Evolutionary conservation across 805 yeast genomes (phyloP), one percentile per base, ranked within the genome.

Genomic region (Cyberlindnera bimundalis): DNA sequence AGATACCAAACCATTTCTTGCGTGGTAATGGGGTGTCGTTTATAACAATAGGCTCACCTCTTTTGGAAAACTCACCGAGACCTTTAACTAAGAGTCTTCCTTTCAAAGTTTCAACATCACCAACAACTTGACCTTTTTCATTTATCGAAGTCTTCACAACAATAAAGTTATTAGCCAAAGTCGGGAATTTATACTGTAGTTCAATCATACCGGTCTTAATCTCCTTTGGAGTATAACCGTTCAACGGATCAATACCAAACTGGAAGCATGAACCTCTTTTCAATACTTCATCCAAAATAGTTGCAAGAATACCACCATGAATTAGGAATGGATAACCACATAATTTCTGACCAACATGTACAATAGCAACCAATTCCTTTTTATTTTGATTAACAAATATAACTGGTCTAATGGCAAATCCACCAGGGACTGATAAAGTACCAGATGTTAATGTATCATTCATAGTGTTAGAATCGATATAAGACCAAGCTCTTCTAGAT

Each of bases 221-320:
- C 5, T 59, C 35, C 17, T 58, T 56, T 10, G 67, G 62, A 29
- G 65, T 71, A 33, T 71, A 75, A 16, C 71, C 71, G 25, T 51
- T 47, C 26, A 51, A 52, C 24, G 42, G 67, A 53, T 47, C 56
- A 26, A 45, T 51, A 38, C 41, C 68, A 39, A 56, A 59, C 17
- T 59, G 49, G 30, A 81, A 64, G 17, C 59, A 53, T 12, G 67
- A 77, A 42, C 72, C 67, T 38, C 81, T 70, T 48, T 80, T 79
- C 64, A 81, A 73, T 6, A 84, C 72, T 51, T 89, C 96, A 55
- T 87, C 93, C 40, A 88, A 64, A 1, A 89, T 65, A 0, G 95
- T 81, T 8, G 90, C 95, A 23, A 89, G 59, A 21, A 90, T 76
- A 0, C 97, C 97, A 4, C 97, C 97, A 58, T 89, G 97, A 3